Evolutionary conservation across 129 eudicot genomes (phyloP).

Genomic region (Saussurea involucrata): DNA sequence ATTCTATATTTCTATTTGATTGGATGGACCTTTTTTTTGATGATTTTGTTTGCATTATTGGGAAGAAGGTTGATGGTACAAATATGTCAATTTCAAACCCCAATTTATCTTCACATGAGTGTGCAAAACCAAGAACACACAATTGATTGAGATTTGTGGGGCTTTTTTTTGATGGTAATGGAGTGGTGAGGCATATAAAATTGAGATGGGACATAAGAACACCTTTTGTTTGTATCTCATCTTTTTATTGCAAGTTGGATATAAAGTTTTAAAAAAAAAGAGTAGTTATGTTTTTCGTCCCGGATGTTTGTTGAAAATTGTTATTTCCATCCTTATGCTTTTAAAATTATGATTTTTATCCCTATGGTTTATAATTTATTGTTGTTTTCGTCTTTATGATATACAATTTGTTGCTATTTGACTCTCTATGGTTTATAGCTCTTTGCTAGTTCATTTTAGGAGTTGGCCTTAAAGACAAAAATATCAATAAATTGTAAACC

Average conservation of each 20-base stretch:
- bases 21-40: neutral
- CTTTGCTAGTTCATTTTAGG: too few relatives aligned
- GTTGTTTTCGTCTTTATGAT: neutral
- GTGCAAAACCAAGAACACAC: neutral
- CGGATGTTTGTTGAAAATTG: neutral
- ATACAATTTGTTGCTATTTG: neutral
- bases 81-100: neutral
- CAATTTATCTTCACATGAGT: neutral
- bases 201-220: slow-evolving; percentile 2
- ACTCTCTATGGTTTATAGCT: too few relatives aligned
- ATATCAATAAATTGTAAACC: neutral
- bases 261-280: neutral
- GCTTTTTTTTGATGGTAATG: neutral
- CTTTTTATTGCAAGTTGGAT: neutral
- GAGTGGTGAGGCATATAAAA: neutral
- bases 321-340: neutral
- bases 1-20: neutral
- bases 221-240: neutral
- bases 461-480: neutral
- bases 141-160: slow-evolving; percentile 11
- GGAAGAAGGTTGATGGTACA: neutral
- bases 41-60: neutral
- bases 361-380: neutral
- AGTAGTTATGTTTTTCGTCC: neutral
- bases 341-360: neutral